Evolutionary conservation across 2,329 filamentous ascomycete genomes (phyloP).

Genomic region (Aspergillus brunneoviolaceus): DNA sequence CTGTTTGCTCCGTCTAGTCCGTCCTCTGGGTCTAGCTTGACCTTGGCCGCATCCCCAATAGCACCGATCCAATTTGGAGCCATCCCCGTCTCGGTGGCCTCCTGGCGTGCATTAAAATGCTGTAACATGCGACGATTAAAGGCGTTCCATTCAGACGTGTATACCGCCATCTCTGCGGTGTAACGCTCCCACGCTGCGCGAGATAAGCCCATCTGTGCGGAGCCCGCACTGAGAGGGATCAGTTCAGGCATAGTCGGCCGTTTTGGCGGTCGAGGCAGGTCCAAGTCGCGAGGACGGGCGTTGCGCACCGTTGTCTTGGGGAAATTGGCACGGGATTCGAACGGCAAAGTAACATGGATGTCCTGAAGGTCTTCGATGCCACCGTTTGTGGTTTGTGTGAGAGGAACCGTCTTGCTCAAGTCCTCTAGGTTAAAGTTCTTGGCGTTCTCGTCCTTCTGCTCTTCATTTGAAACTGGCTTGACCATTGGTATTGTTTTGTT

Average conservation of each 20-base stretch:
- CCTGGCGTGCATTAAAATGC: slow-evolving; percentile 56
- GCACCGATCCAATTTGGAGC: slow-evolving; percentile 53
- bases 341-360: slow-evolving; percentile 56
- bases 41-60: slow-evolving; percentile 47
- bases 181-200: slow-evolving; percentile 53
- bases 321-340: slow-evolving; percentile 53
- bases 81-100: slow-evolving; percentile 47
- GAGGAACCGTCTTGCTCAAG: slow-evolving; percentile 51
- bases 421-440: slow-evolving; percentile 50
- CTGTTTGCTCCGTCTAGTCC: slow-evolving; percentile 31
- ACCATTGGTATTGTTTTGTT: slow-evolving; percentile 1
- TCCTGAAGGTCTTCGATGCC: slow-evolving; percentile 56
- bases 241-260: slow-evolving; percentile 43
- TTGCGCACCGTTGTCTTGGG: slow-evolving; percentile 44
- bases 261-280: slow-evolving; percentile 53
- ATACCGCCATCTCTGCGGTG: slow-evolving; percentile 53
- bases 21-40: slow-evolving; percentile 27
- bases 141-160: slow-evolving; percentile 56
- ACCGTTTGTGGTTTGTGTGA: slow-evolving; percentile 44
- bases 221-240: slow-evolving; percentile 22
- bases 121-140: slow-evolving; percentile 57
- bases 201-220: slow-evolving; percentile 42
- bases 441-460: slow-evolving; percentile 8
- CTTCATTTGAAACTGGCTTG: slow-evolving; percentile 10
- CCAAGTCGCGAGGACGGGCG: slow-evolving; percentile 40